These are phyloP conservation scores for Xylariales sp. DNA, from an alignment of 2,329 filamentous ascomycete species.

Conservation along the genomic window DNA sequence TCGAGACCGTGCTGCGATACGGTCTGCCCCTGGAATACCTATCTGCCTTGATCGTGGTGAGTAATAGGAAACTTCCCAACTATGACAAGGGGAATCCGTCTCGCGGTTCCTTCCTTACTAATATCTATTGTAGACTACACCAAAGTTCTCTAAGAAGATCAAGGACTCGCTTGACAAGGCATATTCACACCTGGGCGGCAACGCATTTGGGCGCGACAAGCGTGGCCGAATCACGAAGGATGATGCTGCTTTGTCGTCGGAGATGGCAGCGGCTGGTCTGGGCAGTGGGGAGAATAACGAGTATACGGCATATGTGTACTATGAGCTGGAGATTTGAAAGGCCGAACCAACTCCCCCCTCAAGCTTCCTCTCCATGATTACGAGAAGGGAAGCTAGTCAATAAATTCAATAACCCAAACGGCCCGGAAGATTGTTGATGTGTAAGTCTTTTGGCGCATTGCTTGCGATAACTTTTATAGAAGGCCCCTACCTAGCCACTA, in stretches of 20 bases:
- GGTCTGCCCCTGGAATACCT: conserved; percentile 89
- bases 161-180: conserved; percentile 74
- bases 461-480: too few relatives aligned
- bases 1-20: conserved; percentile 96
- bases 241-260: conserved; percentile 71
- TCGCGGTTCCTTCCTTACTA: too few relatives aligned
- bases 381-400: too few relatives aligned
- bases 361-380: too few relatives aligned
- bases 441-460: too few relatives aligned
- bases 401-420: too few relatives aligned
- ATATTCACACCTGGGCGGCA: conserved; percentile 91
- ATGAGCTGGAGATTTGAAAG: conserved; percentile 76
- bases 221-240: conserved; percentile 89
- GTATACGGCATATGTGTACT: conserved; percentile 96
- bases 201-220: conserved; percentile 91
- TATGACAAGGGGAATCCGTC: too few relatives aligned
- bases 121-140: conserved; percentile 60
- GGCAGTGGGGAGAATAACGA: conserved; percentile 65
- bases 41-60: conserved; percentile 2
- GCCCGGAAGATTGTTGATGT: too few relatives aligned
- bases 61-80: too few relatives aligned
- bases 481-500: too few relatives aligned
- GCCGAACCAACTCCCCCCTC: too few relatives aligned
- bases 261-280: conserved; percentile 75
- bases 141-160: conserved; percentile 77